Evolutionary conservation across 257 asterid species (phyloP), one percentile per base, ranked within the genome.

Genomic region (Gynochthodes officinalis): DNA sequence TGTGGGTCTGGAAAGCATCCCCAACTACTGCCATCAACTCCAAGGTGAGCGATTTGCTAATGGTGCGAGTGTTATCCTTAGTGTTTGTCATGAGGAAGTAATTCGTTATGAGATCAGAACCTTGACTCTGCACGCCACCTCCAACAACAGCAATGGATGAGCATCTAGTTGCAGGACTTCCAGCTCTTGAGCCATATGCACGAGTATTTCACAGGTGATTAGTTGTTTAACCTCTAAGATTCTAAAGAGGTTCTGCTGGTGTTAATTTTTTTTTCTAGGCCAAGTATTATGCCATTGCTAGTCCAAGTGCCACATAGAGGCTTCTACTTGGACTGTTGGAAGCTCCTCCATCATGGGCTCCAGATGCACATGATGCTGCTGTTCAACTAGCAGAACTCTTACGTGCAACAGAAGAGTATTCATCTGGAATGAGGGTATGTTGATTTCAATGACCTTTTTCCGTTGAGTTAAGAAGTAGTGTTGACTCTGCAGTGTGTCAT

Each of bases 291-390:
- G 96, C 99, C 65, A 87, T 95, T 81, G 99, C 99, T 66, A 95
- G 93, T 86, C 99, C 99, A 53, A 89, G 96, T 90, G 98, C 99
- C 81, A 95, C 99, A 19, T 98, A 92, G 72, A 92, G 99, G 80
- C 87, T 95, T 78, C 99, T 95, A 75, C 92, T 95, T 78, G 99
- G 99, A 79, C 92, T 95, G 67, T 82, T 95, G 76, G 99, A 95
- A 83, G 99, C 99, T 75, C 98, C 99, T 32, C 98, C 99, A 32
- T 95, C 99, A 28, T 92, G 98, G 99, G 99, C 99, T 67, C 99
- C 99, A 19, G 99, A 95, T 84, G 99, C 99, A 65, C 97, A 92
- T 73, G 97, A 95, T 83, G 99, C 99, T 84, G 92, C 99, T 80
- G 98, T 95, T 60, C 99, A 95, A 78, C 87, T 95, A 55, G 99